phyloP scores from a whole-genome alignment of 495 filamentous ascomycete genomes.

The Jackrogersella multiformis region DNA sequence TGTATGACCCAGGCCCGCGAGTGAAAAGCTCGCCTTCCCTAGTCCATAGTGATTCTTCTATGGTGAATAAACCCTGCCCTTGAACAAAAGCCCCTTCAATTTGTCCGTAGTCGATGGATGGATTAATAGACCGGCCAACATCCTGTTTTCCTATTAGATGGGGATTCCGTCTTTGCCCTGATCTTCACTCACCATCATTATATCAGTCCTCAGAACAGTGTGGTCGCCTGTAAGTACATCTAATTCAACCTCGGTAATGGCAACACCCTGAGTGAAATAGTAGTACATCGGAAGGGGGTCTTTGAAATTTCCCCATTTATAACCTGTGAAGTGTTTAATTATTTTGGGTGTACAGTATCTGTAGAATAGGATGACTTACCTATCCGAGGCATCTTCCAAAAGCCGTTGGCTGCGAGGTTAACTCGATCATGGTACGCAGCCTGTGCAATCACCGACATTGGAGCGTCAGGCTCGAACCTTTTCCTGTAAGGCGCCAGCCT shows the following conservation, averaged over 20 bases:
- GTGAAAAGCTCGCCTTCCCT: constrained; percentile 79
- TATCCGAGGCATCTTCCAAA: constrained; percentile 87
- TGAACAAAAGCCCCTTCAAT: constrained; percentile 90
- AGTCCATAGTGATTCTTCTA: constrained; percentile 84
- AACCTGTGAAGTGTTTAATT: constrained; percentile 21
- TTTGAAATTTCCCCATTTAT: constrained; percentile 41
- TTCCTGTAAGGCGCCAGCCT: constrained; percentile 79
- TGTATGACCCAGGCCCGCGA: constrained; percentile 78
- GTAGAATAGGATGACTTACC: constrained; percentile 63
- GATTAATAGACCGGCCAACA: constrained; percentile 85
- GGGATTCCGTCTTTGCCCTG: background rate
- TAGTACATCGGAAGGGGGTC: constrained; percentile 81
- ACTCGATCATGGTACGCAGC: constrained; percentile 88
- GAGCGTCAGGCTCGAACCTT: constrained; percentile 72
- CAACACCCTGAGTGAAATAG: constrained; percentile 89
- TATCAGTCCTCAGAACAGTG: constrained; percentile 80
- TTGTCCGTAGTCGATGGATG: constrained; percentile 87
- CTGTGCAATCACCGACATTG: constrained; percentile 79
- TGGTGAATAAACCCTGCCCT: constrained; percentile 86
- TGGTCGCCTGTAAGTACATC: constrained; percentile 87
- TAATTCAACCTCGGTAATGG: constrained; percentile 82
- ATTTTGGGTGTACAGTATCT: background rate
- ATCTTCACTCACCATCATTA: constrained; percentile 72
- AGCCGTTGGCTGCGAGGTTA: constrained; percentile 87
- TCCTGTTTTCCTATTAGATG: constrained; percentile 46